Evolutionary conservation across 106 monocot genomes (phyloP).

Genomic region (Apostasia ramifera): DNA sequence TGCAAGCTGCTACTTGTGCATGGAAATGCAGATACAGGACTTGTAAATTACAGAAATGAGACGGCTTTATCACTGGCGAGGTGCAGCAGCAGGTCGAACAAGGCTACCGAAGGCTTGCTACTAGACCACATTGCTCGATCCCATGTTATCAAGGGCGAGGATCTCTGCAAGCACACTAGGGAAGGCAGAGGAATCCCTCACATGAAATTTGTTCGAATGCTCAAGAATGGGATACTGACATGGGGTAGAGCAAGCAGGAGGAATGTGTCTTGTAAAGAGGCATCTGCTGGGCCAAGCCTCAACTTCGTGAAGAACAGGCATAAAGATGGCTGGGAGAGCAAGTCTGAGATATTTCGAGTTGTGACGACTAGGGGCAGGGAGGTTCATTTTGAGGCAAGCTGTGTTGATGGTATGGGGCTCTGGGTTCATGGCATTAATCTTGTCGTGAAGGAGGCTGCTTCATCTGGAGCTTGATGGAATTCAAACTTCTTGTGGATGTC

Average conservation of each 20-base stretch:
- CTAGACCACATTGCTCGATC: slow-evolving; percentile 36
- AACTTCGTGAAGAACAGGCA: slow-evolving; percentile 39
- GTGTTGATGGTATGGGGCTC: slow-evolving; percentile 25
- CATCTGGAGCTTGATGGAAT: slow-evolving; percentile 18
- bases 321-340: slow-evolving; percentile 2
- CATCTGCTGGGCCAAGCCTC: slow-evolving; percentile 30
- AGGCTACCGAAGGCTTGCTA: slow-evolving; percentile 27
- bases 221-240: slow-evolving; percentile 37
- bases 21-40: slow-evolving; percentile 29
- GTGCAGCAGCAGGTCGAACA: slow-evolving; percentile 21
- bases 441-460: slow-evolving; percentile 24
- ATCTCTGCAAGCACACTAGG: slow-evolving; percentile 45
- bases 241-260: slow-evolving; percentile 54
- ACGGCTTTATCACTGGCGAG: slow-evolving; percentile 49
- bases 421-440: slow-evolving; percentile 70
- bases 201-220: slow-evolving; percentile 38
- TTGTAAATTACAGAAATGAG: slow-evolving; percentile 29
- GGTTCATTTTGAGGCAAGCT: slow-evolving; percentile 49
- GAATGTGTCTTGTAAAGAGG: slow-evolving; percentile 54
- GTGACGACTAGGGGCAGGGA: slow-evolving; percentile 32
- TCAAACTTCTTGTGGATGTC: neutral
- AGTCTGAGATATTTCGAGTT: slow-evolving; percentile 27
- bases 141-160: slow-evolving; percentile 36
- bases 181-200: slow-evolving; percentile 44
- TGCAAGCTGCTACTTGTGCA: slow-evolving; percentile 39